phyloP scores from a whole-genome alignment of 345 rosid species.

The Geranium rotundifolium region DNA sequence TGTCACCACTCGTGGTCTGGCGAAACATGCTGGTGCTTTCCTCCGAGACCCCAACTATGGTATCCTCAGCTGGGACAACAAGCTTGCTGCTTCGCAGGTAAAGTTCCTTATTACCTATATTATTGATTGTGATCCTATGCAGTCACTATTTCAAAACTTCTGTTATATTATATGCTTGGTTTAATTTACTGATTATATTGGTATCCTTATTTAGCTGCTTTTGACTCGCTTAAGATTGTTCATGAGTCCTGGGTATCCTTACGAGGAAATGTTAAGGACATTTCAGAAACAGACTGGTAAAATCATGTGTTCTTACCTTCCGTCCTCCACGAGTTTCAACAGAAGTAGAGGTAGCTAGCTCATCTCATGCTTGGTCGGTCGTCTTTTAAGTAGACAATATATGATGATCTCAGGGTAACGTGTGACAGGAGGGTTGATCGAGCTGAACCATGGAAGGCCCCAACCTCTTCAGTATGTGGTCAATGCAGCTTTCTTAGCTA shows the following conservation, averaged over 20 bases:
- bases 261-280: slow-evolving; percentile 73
- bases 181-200: slow-evolving; percentile 3
- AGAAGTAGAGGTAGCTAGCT: slow-evolving; percentile 49
- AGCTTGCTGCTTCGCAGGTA: slow-evolving; percentile 95
- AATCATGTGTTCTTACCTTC: slow-evolving; percentile 71
- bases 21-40: slow-evolving; percentile 88
- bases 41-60: slow-evolving; percentile 82
- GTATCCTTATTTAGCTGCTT: slow-evolving; percentile 37
- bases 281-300: slow-evolving; percentile 87
- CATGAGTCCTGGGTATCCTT: slow-evolving; percentile 88
- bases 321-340: slow-evolving; percentile 53
- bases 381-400: not conserved
- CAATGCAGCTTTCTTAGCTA: slow-evolving; percentile 87
- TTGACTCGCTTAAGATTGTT: slow-evolving; percentile 76
- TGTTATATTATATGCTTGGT: too few species aligned
- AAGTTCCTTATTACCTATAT: too few species aligned
- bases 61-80: slow-evolving; percentile 97
- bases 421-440: slow-evolving; percentile 64
- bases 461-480: slow-evolving; percentile 91
- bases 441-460: slow-evolving; percentile 86
- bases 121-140: too few species aligned
- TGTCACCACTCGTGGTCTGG: slow-evolving; percentile 59
- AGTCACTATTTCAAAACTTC: too few species aligned
- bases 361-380: slow-evolving; percentile 6
- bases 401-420: not conserved